Percentiles rank a stretch among this genome's conserved stretches.
phyloP scores from a whole-genome alignment of 1,139 yeast genomes.

The Sugiyamaella paludigena region DNA sequence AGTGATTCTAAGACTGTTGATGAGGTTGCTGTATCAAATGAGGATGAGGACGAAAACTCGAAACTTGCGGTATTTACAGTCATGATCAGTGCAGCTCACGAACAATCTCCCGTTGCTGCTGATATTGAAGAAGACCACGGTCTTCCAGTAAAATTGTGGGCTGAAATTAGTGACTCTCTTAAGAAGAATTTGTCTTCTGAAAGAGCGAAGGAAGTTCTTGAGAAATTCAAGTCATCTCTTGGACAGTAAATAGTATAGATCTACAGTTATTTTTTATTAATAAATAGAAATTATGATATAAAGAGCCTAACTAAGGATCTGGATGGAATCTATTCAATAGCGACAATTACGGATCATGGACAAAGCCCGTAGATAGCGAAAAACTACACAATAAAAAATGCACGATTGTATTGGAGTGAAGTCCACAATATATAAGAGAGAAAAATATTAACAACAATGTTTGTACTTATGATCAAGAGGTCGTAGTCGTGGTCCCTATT shows the following conservation, averaged over 20 bases:
- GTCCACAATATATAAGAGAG: too few species aligned
- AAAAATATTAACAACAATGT: too few species aligned
- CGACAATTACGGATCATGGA: too few species aligned
- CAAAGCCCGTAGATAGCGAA: too few species aligned
- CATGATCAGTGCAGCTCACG: slow-evolving; percentile 11
- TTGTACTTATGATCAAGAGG: too few species aligned
- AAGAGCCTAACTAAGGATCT: too few species aligned
- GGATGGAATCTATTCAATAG: too few species aligned
- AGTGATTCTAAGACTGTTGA: slow-evolving; percentile 27
- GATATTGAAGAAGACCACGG: slow-evolving; percentile 1
- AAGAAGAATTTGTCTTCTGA: slow-evolving; percentile 5
- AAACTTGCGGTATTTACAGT: slow-evolving; percentile 12
- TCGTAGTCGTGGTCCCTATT: too few species aligned
- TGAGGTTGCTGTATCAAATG: slow-evolving; percentile 6
- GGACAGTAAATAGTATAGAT: background rate
- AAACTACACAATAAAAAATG: too few species aligned
- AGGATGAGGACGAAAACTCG: background rate
- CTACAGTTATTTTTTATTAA: background rate
- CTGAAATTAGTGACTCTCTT: slow-evolving; percentile 10
- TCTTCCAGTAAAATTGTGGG: slow-evolving; percentile 13
- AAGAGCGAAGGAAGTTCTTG: slow-evolving; percentile 18
- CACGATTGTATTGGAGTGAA: too few species aligned
- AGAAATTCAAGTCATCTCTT: slow-evolving; percentile 11
- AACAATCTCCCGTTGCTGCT: slow-evolving; percentile 1
- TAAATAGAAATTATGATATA: background rate